phyloP scores from a whole-genome alignment of 1,139 yeast genomes.

The Scheffersomyces quercinus region DNA sequence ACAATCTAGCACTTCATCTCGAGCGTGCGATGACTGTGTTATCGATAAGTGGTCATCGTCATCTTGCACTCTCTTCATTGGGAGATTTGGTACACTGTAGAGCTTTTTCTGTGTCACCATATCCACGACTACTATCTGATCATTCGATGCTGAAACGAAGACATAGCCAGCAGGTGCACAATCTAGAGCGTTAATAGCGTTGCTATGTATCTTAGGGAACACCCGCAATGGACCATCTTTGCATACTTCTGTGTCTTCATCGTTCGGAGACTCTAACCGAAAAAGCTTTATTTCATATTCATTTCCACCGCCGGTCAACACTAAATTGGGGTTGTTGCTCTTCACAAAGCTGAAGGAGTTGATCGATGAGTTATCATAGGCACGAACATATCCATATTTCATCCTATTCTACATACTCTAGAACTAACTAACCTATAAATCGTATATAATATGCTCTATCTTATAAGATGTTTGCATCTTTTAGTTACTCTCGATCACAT shows the following conservation, averaged over 20 bases:
- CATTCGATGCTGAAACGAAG: conserved; percentile 14
- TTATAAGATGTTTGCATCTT: no score
- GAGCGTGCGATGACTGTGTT: conserved; percentile 5
- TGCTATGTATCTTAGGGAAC: conserved; percentile 20
- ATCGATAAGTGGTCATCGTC: conserved; percentile 1
- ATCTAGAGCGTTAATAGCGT: conserved; percentile 20
- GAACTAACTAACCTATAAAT: conserved; percentile 1
- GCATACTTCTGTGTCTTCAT: not conserved
- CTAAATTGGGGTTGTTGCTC: conserved; percentile 9
- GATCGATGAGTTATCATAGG: conserved; percentile 19
- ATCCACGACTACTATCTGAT: conserved; percentile 14
- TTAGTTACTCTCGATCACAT: no score
- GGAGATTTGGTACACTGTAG: conserved; percentile 1
- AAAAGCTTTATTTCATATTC: conserved; percentile 18
- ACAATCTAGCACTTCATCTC: conserved; percentile 16
- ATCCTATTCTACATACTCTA: conserved; percentile 1
- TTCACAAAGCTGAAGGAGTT: conserved; percentile 19
- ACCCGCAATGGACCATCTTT: not conserved
- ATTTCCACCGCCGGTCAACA: conserved; percentile 27
- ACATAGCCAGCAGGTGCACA: conserved; percentile 6
- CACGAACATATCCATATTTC: conserved; percentile 1
- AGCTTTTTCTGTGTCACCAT: conserved; percentile 14
- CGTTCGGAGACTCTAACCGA: not conserved
- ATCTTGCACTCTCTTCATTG: not conserved
- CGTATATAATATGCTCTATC: no score